Conservation (phyloP, 2,329 filamentous ascomycete genomes). For the Aureobasidium uvarum region DNA sequence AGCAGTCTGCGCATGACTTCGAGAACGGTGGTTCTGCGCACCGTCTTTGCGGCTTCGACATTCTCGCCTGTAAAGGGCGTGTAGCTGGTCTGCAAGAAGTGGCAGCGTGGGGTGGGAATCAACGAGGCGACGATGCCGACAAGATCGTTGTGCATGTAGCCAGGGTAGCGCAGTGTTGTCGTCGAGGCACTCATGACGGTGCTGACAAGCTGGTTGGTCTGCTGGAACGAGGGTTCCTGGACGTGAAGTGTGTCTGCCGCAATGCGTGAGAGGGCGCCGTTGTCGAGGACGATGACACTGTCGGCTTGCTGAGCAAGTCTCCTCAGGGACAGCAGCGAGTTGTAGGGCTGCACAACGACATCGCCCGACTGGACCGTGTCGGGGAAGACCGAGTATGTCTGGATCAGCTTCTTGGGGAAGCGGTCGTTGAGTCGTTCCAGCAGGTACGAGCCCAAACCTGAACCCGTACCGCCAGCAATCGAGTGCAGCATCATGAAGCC, state of each 20-base stretch:
- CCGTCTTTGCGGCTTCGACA: constrained; percentile 94
- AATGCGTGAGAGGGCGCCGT: constrained; percentile 88
- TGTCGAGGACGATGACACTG: constrained; percentile 95
- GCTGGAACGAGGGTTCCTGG: constrained; percentile 91
- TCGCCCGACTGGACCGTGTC: constrained; percentile 84
- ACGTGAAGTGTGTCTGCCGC: constrained; percentile 93
- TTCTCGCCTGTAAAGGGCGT: constrained; percentile 96
- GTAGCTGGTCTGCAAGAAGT: constrained; percentile 98
- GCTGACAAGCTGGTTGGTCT: constrained; percentile 93
- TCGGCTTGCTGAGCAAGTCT: constrained; percentile 93
- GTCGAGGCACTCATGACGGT: constrained; percentile 99
- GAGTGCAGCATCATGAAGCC: constrained; percentile 99
- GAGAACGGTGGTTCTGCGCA: constrained; percentile 95
- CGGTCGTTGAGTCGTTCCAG: constrained; percentile 94
- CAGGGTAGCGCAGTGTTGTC: constrained; percentile 92
- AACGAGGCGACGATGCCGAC: constrained; percentile 94
- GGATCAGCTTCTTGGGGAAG: constrained; percentile 98
- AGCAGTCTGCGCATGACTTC: constrained; percentile 95
- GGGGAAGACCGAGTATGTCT: constrained; percentile 98
- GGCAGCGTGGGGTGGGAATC: constrained; percentile 92
- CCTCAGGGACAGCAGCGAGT: constrained; percentile 89
- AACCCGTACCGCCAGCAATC: constrained; percentile 94
- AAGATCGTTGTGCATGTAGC: constrained; percentile 99
- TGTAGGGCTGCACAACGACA: constrained; percentile 97
- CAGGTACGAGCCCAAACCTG: constrained; percentile 91